Conservation (phyloP, 2,329 filamentous ascomycete species). For the Epicoccum sorghinum region DNA sequence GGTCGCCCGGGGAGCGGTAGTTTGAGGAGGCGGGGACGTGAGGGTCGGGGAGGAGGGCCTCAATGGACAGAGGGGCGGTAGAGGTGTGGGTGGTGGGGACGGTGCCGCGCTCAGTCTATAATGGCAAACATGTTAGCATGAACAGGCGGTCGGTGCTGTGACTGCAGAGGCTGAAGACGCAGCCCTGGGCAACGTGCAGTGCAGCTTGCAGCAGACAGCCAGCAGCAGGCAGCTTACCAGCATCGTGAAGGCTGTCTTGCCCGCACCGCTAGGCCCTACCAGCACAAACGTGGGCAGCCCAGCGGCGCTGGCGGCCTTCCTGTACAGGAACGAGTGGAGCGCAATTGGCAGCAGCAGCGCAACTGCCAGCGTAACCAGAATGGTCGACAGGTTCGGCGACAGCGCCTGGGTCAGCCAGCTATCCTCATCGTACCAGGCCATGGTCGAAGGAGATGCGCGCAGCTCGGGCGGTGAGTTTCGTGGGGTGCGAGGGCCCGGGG, state of each 20-base stretch:
- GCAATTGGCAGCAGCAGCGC: slow-evolving; percentile 76
- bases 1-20: slow-evolving; percentile 71
- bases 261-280: slow-evolving; percentile 78
- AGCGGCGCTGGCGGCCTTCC: slow-evolving; percentile 67
- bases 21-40: slow-evolving; percentile 64
- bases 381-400: slow-evolving; percentile 53
- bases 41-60: slow-evolving; percentile 63
- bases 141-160: not conserved
- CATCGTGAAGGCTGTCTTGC: slow-evolving; percentile 89
- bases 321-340: slow-evolving; percentile 77
- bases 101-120: slow-evolving; percentile 62
- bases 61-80: slow-evolving; percentile 57
- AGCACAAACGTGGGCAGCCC: slow-evolving; percentile 77
- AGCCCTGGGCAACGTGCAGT: no score
- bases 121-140: not conserved
- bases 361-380: slow-evolving; percentile 73
- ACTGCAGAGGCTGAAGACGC: no score
- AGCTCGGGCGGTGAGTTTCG: slow-evolving; percentile 16
- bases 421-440: slow-evolving; percentile 48
- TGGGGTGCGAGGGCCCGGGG: slow-evolving; percentile 3
- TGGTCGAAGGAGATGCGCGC: slow-evolving; percentile 24
- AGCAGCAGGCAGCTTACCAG: slow-evolving; percentile 59
- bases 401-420: slow-evolving; percentile 56
- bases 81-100: slow-evolving; percentile 59
- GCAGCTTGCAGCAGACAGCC: not conserved